phyloP scores from a whole-genome alignment of 441 rosid species.

The Erysimum pusillum region DNA sequence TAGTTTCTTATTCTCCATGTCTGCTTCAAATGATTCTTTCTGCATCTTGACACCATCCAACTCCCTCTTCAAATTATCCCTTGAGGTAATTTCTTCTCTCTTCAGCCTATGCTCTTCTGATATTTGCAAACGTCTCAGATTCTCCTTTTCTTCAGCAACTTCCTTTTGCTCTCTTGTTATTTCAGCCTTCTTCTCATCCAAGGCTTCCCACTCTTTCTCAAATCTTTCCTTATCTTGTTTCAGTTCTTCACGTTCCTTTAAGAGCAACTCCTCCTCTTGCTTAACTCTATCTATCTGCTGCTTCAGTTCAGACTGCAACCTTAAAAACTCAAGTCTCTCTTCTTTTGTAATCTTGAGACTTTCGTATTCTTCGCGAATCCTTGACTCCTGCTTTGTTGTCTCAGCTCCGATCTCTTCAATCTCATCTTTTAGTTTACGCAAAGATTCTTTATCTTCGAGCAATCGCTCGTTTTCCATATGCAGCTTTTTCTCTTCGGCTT shows the following conservation, averaged over 20 bases:
- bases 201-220: slow-evolving; percentile 80
- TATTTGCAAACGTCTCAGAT: slow-evolving; percentile 50
- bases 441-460: slow-evolving; percentile 59
- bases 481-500: slow-evolving; percentile 68
- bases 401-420: slow-evolving; percentile 71
- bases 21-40: slow-evolving; percentile 73
- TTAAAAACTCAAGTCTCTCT: slow-evolving; percentile 75
- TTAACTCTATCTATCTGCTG: slow-evolving; percentile 67
- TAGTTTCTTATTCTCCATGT: slow-evolving; percentile 59
- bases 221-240: slow-evolving; percentile 74
- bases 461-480: slow-evolving; percentile 65
- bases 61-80: slow-evolving; percentile 56
- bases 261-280: slow-evolving; percentile 64
- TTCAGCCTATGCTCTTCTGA: slow-evolving; percentile 64
- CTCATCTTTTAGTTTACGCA: slow-evolving; percentile 65
- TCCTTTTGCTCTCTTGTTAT: slow-evolving; percentile 55
- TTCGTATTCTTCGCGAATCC: slow-evolving; percentile 66
- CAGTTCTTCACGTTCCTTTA: slow-evolving; percentile 73
- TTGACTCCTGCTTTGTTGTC: slow-evolving; percentile 65
- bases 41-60: slow-evolving; percentile 62
- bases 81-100: slow-evolving; percentile 57
- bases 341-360: slow-evolving; percentile 60
- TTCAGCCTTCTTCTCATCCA: slow-evolving; percentile 76
- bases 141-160: slow-evolving; percentile 63
- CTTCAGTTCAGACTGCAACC: slow-evolving; percentile 72